Evolutionary conservation across 768 basidiomycete genomes (phyloP), one percentile per base, ranked within the genome.

Genomic region (Rubroboletus pulcherrimus): DNA sequence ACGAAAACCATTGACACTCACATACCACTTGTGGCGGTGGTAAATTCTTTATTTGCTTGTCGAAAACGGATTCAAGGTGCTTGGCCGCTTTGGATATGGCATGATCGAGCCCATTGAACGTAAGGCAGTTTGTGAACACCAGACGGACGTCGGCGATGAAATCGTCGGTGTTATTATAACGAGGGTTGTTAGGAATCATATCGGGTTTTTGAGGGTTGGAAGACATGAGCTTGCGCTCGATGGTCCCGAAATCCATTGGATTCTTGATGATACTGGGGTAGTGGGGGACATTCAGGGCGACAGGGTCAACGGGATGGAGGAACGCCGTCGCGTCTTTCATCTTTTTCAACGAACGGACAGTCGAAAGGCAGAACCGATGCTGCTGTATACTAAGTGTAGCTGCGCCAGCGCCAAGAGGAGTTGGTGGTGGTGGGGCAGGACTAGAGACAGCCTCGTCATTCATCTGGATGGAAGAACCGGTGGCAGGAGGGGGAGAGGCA

Each of bases 61-160:
- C 94, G 63, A 95, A 96, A 7, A 87, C 80, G 54, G 84, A 85
- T 67, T 93, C 87, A 8, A 98, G 71, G 30, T 85, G 83, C 63
- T 87, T 89, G 14, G 91, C 96, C 78, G 88, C 89, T n/a, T 71
- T 67, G 3, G 84, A 80, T 42, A 98, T 80, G 30, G 78, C 74
- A 68, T 98, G 95, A 50, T 93, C 91, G 3, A 87, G 86, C 1
- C 97, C 97, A 69, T 99, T 99, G 81, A 98, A 99, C 3, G 85
- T 85, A 41, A 85, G 71, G 55, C 90, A 91, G 66, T 99, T 99
- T 59, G 81, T 80, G 73, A 95, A 93, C 56, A 98, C 87, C 53
- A 91, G 79, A 45, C 91, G 85, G 40, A 99, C 84, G 68, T 99
- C 97, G 19, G 75, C 74, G 37, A 88, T 78, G 66, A 98, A 93